Conservation (phyloP, 208 protist genomes). For the Leishmania mexicana region DNA sequence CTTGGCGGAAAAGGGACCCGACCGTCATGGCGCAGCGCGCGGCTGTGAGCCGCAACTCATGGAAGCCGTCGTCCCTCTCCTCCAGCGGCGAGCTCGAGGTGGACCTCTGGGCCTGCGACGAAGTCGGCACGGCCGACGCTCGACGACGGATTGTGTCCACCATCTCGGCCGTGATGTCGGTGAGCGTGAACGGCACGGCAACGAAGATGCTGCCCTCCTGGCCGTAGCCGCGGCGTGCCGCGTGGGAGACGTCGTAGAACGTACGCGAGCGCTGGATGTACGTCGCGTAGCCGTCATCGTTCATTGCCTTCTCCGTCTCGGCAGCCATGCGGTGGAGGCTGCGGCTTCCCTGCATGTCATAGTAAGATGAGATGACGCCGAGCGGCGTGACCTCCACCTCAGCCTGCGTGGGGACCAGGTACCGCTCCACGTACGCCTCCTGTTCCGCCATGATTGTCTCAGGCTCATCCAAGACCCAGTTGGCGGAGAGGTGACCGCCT, state of each 20-base stretch:
- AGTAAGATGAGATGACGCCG: constrained; percentile 27
- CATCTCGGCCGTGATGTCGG: constrained; percentile 18
- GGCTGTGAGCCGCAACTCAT: constrained; percentile 20
- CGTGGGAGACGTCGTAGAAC: constrained; percentile 41
- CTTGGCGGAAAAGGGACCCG: constrained; percentile 34
- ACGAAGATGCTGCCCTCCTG: constrained; percentile 47
- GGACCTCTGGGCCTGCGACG: not conserved
- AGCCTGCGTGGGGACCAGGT: constrained; percentile 10
- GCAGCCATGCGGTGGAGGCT: constrained; percentile 31
- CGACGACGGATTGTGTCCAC: constrained; percentile 6
- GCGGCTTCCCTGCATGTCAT: constrained; percentile 14
- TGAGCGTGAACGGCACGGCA: constrained; percentile 26
- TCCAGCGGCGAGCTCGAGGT: not conserved
- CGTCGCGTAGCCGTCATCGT: constrained; percentile 37
- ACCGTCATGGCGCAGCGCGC: constrained; percentile 35
- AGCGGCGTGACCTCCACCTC: constrained; percentile 22
- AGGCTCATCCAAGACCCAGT: constrained; percentile 20
- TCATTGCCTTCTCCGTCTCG: constrained; percentile 38
- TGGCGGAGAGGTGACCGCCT: not conserved
- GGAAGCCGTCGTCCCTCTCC: constrained; percentile 13
- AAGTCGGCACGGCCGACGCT: not conserved
- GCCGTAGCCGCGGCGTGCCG: constrained; percentile 43
- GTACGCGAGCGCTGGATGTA: constrained; percentile 27
- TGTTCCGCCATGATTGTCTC: constrained; percentile 11
- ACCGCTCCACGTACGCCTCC: constrained; percentile 30